These are phyloP conservation scores for Geotrichum restrictum DNA, from an alignment of 1,139 yeast species.

Conservation along the genomic window DNA sequence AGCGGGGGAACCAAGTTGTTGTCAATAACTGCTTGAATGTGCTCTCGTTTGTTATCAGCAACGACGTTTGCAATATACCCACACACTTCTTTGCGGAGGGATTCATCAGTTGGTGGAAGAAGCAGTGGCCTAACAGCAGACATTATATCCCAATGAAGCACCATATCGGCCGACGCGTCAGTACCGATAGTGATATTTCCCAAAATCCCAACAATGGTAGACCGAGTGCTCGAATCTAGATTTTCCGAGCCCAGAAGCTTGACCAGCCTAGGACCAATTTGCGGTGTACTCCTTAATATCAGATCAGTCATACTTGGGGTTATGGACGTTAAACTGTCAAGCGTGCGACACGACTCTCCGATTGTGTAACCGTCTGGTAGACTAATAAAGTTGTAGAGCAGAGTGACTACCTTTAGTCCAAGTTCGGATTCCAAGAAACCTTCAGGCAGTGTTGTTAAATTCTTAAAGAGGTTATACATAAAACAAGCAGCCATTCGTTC, in stretches of 20 bases:
- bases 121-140: neutral
- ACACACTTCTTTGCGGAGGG: constrained; percentile 90
- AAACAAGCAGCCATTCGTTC: constrained; percentile 6
- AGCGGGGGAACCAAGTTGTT: constrained; percentile 91
- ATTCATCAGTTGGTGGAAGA: neutral
- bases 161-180: neutral
- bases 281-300: neutral
- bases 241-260: neutral
- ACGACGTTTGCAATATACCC: constrained; percentile 98
- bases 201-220: neutral
- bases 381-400: neutral
- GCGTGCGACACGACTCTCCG: neutral
- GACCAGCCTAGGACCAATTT: neutral
- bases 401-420: neutral
- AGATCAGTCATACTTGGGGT: neutral
- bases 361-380: neutral
- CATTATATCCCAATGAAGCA: neutral
- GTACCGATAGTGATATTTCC: neutral
- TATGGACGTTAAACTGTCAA: neutral
- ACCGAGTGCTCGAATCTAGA: neutral
- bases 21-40: constrained; percentile 94
- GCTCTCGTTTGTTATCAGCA: constrained; percentile 86
- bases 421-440: neutral
- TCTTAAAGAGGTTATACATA: neutral
- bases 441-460: neutral